These are phyloP conservation scores for Vigna radiata DNA, from an alignment of 306 rosid genomes.

Conservation along the genomic window DNA sequence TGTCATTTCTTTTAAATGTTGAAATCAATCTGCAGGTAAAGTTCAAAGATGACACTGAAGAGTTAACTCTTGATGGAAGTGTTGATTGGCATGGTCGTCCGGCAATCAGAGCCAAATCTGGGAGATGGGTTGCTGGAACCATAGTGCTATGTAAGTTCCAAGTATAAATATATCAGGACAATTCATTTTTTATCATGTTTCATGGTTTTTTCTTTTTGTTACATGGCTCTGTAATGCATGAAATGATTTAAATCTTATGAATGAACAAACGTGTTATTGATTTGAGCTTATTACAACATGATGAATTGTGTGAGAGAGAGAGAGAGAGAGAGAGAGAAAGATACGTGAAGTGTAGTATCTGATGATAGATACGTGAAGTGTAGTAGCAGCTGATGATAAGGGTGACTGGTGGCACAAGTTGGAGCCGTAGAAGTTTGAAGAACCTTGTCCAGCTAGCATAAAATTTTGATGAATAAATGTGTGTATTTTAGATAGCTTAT, in stretches of 20 bases:
- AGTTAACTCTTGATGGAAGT: slow-evolving; percentile 76
- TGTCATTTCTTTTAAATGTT: not conserved
- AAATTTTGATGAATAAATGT: not conserved
- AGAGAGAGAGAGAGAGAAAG: slow-evolving; percentile 22
- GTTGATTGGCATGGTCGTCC: slow-evolving; percentile 85
- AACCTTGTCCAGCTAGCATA: slow-evolving; percentile 1
- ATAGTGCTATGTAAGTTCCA: slow-evolving; percentile 79
- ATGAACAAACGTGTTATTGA: not conserved
- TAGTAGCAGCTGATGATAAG: slow-evolving; percentile 26
- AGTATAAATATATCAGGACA: not conserved
- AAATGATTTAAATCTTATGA: not conserved
- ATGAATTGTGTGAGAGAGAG: slow-evolving; percentile 19
- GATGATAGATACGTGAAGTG: not conserved
- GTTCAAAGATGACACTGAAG: slow-evolving; percentile 62
- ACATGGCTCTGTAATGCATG: no score
- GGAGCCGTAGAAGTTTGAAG: slow-evolving; percentile 44
- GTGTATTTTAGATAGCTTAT: slow-evolving; percentile 43
- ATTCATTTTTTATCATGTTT: not conserved
- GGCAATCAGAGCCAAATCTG: slow-evolving; percentile 82
- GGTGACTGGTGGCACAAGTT: slow-evolving; percentile 16
- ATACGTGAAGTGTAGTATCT: slow-evolving; percentile 20
- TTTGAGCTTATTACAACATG: not conserved
- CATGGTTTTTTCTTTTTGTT: no score
- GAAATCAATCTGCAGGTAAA: slow-evolving; percentile 48
- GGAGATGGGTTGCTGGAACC: slow-evolving; percentile 87